Conservation (phyloP, 2,329 filamentous ascomycete genomes). For the Dothiorella sarmentorum region DNA sequence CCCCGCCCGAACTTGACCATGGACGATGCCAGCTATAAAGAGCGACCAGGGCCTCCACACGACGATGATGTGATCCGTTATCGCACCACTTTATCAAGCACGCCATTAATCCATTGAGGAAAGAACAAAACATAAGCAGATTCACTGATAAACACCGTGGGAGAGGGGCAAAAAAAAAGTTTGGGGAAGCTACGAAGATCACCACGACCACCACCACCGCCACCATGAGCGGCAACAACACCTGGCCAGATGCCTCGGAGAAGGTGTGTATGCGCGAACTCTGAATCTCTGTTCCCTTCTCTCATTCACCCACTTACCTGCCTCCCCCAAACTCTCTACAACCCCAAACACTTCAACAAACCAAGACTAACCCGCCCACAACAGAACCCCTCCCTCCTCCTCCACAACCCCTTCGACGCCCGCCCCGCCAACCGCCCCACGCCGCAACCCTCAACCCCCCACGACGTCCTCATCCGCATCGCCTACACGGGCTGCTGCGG, state of each 20-base stretch:
- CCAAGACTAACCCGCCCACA: not conserved
- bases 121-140: not conserved
- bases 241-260: slow-evolving; percentile 5
- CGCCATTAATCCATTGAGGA: not conserved
- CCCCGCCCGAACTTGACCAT: too few relatives aligned
- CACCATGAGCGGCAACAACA: not conserved
- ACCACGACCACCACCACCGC: too few relatives aligned
- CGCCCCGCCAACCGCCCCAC: slow-evolving; percentile 38
- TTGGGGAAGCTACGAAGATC: not conserved
- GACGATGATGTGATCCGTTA: not conserved
- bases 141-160: not conserved
- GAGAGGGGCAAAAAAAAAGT: not conserved
- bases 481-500: slow-evolving; percentile 45
- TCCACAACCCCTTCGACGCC: slow-evolving; percentile 39
- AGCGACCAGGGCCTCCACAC: not conserved
- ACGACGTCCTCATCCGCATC: slow-evolving; percentile 45
- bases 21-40: not conserved
- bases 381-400: slow-evolving; percentile 42
- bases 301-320: too few relatives aligned
- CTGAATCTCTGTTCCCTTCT: too few relatives aligned
- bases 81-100: not conserved
- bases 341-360: too few relatives aligned
- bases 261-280: slow-evolving; percentile 2
- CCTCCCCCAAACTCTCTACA: not conserved
- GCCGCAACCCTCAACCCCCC: slow-evolving; percentile 33